phyloP scores from a whole-genome alignment of 2,329 filamentous ascomycete genomes.

The Didymella pinodella region DNA sequence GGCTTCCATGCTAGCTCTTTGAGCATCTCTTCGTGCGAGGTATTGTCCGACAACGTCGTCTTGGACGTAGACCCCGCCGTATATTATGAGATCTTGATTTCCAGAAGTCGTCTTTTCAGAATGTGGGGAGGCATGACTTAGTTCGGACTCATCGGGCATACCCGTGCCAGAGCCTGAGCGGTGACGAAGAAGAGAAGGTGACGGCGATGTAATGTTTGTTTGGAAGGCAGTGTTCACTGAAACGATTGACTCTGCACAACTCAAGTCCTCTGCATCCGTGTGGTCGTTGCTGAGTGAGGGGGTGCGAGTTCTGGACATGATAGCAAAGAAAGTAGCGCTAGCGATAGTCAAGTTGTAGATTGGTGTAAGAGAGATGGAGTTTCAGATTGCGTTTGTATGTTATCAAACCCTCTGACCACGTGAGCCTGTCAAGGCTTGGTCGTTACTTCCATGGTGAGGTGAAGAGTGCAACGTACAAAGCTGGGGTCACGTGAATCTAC shows the following conservation, averaged over 20 bases:
- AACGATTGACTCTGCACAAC: background rate
- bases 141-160: background rate
- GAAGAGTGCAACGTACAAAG: background rate
- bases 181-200: background rate
- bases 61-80: background rate
- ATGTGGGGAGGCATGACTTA: background rate
- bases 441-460: background rate
- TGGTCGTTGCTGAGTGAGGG: background rate
- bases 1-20: background rate
- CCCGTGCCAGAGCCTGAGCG: background rate
- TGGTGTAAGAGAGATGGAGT: conserved; percentile 7
- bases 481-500: background rate
- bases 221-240: background rate
- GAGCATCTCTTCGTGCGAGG: conserved; percentile 1
- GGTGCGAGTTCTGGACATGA: background rate
- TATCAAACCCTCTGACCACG: background rate
- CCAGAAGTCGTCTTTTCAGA: too few relatives aligned
- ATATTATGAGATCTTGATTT: background rate
- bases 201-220: conserved; percentile 8
- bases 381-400: background rate
- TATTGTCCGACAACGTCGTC: conserved; percentile 11
- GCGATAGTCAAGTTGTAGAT: background rate
- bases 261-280: background rate
- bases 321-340: background rate
- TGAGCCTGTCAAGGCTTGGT: background rate